These are phyloP conservation scores for Wallacemonas sp. DNA, from an alignment of 208 protist species.

Conservation along the genomic window DNA sequence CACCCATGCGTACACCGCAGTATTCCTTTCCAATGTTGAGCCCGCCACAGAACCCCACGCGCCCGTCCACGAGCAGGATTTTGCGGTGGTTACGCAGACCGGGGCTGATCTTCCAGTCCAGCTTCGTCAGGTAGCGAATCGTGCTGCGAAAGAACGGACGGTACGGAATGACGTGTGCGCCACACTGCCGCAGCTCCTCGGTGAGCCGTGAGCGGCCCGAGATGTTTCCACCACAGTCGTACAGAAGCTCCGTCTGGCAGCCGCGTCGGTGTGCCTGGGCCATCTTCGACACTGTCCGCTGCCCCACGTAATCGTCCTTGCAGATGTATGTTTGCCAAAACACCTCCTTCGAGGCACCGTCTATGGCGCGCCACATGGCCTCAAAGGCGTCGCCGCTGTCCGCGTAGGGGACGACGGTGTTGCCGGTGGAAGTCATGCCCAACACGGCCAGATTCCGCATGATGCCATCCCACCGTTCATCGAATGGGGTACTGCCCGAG, in stretches of 20 bases:
- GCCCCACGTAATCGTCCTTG: slow-evolving; percentile 87
- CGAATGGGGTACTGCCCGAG: slow-evolving; percentile 49
- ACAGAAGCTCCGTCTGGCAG: slow-evolving; percentile 82
- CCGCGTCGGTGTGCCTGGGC: slow-evolving; percentile 65
- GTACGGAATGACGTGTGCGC: slow-evolving; percentile 77
- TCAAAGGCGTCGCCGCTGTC: slow-evolving; percentile 81
- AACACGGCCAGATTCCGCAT: slow-evolving; percentile 49
- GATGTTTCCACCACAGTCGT: slow-evolving; percentile 92
- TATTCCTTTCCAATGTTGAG: slow-evolving; percentile 94
- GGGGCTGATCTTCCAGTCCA: slow-evolving; percentile 79
- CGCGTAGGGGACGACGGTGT: slow-evolving; percentile 56
- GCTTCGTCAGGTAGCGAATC: slow-evolving; percentile 58
- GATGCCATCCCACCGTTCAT: slow-evolving; percentile 78
- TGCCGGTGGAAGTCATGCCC: slow-evolving; percentile 61
- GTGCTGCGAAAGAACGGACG: slow-evolving; percentile 81
- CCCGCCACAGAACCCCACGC: slow-evolving; percentile 90
- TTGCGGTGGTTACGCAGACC: slow-evolving; percentile 92
- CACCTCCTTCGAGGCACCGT: slow-evolving; percentile 62
- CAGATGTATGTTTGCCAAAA: slow-evolving; percentile 94
- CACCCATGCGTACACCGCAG: slow-evolving; percentile 61
- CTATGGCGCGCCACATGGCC: slow-evolving; percentile 86
- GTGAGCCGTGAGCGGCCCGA: slow-evolving; percentile 71
- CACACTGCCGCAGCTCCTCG: slow-evolving; percentile 62
- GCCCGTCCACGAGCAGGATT: slow-evolving; percentile 81
- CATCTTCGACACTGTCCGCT: slow-evolving; percentile 64